A percentile compares a stretch with the other conserved stretches of the same genome.
These are phyloP conservation scores for Musa troglodytarum DNA, from an alignment of 176 grass and related monocot species.

Conservation along the genomic window DNA sequence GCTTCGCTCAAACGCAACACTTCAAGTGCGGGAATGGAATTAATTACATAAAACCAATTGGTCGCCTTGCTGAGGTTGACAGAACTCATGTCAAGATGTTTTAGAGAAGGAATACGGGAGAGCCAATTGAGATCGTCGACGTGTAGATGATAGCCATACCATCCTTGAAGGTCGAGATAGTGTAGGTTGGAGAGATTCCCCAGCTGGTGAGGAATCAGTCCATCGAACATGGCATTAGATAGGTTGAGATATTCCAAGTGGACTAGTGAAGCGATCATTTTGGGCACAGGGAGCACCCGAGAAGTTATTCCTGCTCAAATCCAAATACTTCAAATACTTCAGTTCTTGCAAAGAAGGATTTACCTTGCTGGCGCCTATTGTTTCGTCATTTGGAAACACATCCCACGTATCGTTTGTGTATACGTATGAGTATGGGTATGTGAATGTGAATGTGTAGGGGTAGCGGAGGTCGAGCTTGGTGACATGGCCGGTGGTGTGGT, in stretches of 20 bases:
- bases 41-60: neutral
- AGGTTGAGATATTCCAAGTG: constrained; percentile 25
- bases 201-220: constrained; percentile 24
- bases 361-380: neutral
- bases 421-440: too few relatives aligned
- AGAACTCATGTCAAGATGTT: neutral
- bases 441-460: neutral
- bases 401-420: too few relatives aligned
- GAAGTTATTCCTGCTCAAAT: constrained; percentile 28
- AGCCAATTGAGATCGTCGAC: neutral
- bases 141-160: neutral
- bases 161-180: constrained; percentile 14
- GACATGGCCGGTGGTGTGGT: constrained; percentile 25
- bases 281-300: neutral
- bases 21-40: neutral
- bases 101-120: neutral
- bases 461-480: neutral
- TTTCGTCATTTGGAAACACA: too few relatives aligned
- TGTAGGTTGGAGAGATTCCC: constrained; percentile 25
- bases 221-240: constrained; percentile 3
- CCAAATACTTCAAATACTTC: constrained; percentile 12
- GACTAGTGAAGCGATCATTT: constrained; percentile 13
- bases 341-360: constrained; percentile 13
- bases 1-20: neutral
- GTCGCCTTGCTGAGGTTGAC: neutral